Base-by-base conservation (phyloP, 2,329 filamentous ascomycete genomes). In the Geoglossum cookeanum region DNA sequence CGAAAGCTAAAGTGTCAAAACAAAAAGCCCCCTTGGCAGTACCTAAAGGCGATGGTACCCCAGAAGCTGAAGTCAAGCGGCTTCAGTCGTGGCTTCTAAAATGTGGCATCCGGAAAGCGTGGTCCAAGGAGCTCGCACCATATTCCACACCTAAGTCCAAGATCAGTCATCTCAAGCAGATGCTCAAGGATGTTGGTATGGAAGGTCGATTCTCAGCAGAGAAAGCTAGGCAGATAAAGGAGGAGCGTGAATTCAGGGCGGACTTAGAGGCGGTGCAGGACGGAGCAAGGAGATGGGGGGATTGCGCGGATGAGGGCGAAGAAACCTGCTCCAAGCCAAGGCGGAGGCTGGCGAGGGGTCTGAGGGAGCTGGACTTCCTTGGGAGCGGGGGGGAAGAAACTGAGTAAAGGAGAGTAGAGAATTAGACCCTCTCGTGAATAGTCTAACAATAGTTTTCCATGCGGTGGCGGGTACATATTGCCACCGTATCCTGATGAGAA, bases 81-180 rank as follows among this genome's bases (percentile, higher is more conserved):
- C 75, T 97, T 3, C 91, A 97, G 70, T 79, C 81, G 7, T 88
- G 91, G 69, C 78, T 98, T 5, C 72, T 84, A 51, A 95, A 96
- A 69, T 98, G 91, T 65, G 91, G 91, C 33, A 80, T 96, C 57
- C 84, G 88, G 56, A 97, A 96, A 67, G 79, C 96, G 60, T 98
- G 92, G 91, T 79, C 78, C 55, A 81, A 84, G 61, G 88, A 96
- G 69, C 76, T 98, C 32, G 87, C 87, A 67, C 74, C 81, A 57
- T 89, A 79, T 64, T 78, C 83, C 57, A 85, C 90, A 29, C 67
- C 77, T 3, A 84, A 81, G 60, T 87, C 80, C 55, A 96, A 95
- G 74, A 87, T 96, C 60, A 76, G 76, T 56, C 87, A 96, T 66
- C 75, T 98, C 6, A 87, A 81, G 66, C 72, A 72, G 9, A 84